Evolutionary conservation across 768 basidiomycete species (phyloP).

Genomic region (Tephrocybe sp.): DNA sequence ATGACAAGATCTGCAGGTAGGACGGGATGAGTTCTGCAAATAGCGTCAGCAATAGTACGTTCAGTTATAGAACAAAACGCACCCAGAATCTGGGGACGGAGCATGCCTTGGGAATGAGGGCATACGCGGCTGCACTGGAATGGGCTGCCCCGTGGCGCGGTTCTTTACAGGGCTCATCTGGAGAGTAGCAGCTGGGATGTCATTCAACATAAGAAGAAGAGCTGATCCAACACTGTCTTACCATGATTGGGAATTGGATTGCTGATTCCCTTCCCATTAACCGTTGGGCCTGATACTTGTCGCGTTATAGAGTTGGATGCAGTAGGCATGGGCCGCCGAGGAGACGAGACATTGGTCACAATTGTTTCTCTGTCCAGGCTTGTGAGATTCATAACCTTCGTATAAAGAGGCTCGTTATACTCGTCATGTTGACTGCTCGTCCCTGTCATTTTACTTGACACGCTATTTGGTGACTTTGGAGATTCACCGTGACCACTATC

Average conservation of each 20-base stretch:
- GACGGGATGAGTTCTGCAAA: conserved; percentile 67
- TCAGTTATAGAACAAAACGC: too few species aligned
- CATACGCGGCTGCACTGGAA: conserved; percentile 47
- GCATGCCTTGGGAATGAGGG: conserved; percentile 24
- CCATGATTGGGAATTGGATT: conserved; percentile 70
- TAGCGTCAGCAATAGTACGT: too few species aligned
- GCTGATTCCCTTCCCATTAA: conserved; percentile 68
- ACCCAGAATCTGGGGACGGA: conserved; percentile 67
- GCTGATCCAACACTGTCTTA: conserved; percentile 29
- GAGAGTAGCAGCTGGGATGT: conserved; percentile 56
- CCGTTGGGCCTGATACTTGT: conserved; percentile 39
- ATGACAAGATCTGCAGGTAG: conserved; percentile 79
- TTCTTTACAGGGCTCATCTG: conserved; percentile 78
- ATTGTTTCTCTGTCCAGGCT: conserved; percentile 24
- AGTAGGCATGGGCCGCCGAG: conserved; percentile 43
- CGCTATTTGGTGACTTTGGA: conserved; percentile 23
- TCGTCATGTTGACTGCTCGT: conserved; percentile 14
- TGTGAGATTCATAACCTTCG: conserved; percentile 28
- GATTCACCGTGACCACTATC: conserved; percentile 36
- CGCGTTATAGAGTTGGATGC: conserved; percentile 31
- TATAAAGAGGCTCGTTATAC: conserved; percentile 21
- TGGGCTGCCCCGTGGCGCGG: conserved; percentile 60
- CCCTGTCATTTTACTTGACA: conserved; percentile 22
- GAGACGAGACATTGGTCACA: conserved; percentile 35
- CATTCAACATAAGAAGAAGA: conserved; percentile 10